phyloP scores from a whole-genome alignment of 1,139 yeast species.

The Candida tunisiensis region DNA sequence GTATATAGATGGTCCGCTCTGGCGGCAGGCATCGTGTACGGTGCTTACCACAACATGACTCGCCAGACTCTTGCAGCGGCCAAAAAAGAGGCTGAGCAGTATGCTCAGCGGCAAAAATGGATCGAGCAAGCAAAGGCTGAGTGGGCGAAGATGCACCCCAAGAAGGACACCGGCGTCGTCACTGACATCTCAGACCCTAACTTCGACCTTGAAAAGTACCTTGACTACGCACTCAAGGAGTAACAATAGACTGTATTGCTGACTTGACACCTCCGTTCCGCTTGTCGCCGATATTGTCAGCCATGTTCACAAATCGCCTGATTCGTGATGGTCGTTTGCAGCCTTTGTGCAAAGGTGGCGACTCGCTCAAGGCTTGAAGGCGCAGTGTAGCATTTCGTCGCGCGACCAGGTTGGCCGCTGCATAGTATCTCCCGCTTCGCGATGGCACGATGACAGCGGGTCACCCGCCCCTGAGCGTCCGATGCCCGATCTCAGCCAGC shows the following conservation, averaged over 20 bases:
- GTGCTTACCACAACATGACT: slow-evolving; percentile 68
- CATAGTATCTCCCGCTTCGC: too few species aligned
- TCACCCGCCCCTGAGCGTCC: too few species aligned
- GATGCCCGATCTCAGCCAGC: too few species aligned
- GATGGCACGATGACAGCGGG: too few species aligned
- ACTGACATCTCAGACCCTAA: slow-evolving; percentile 82
- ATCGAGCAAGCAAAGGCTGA: slow-evolving; percentile 81
- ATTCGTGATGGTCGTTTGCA: too few species aligned
- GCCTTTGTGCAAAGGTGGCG: too few species aligned
- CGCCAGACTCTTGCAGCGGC: slow-evolving; percentile 45
- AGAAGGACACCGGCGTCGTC: slow-evolving; percentile 23
- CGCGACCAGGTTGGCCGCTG: too few species aligned
- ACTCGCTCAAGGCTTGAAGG: too few species aligned
- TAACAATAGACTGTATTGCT: slow-evolving; percentile 1
- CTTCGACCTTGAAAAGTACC: slow-evolving; percentile 50
- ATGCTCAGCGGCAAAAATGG: slow-evolving; percentile 53
- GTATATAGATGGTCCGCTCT: slow-evolving; percentile 88
- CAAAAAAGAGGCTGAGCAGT: slow-evolving; percentile 41
- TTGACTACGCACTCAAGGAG: slow-evolving; percentile 16
- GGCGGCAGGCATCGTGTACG: slow-evolving; percentile 80
- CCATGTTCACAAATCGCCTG: too few species aligned
- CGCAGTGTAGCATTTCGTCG: too few species aligned
- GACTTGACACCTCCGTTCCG: too few species aligned
- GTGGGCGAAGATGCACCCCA: slow-evolving; percentile 55
- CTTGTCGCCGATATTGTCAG: too few species aligned